Evolutionary conservation across 2,329 filamentous ascomycete genomes (phyloP).

Genomic region (Pseudopyrenochaeta lycopersici): DNA sequence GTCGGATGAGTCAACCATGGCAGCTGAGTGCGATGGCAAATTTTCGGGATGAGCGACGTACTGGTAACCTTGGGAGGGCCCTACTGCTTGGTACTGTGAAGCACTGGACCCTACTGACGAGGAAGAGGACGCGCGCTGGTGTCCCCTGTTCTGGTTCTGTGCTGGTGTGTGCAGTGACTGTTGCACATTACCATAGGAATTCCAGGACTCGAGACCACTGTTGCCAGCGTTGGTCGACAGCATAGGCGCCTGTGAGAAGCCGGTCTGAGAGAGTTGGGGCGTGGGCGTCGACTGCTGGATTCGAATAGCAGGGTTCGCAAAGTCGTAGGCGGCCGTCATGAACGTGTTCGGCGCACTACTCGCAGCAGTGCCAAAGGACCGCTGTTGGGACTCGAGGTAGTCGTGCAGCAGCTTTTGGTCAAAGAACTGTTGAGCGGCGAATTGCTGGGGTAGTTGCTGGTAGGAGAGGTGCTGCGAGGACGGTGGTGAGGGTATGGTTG

Average conservation of each 20-base stretch:
- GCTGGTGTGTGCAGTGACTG: constrained; percentile 46
- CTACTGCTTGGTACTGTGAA: constrained; percentile 45
- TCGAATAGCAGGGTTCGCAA: constrained; percentile 49
- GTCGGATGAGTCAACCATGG: constrained; percentile 43
- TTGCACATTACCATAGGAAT: constrained; percentile 41
- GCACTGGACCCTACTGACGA: constrained; percentile 50
- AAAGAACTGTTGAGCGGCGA: constrained; percentile 36
- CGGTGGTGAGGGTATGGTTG: constrained; percentile 42
- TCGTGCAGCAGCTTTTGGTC: constrained; percentile 48
- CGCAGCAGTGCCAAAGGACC: constrained; percentile 29
- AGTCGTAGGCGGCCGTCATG: constrained; percentile 47
- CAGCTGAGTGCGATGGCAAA: constrained; percentile 51
- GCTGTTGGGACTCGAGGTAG: constrained; percentile 49
- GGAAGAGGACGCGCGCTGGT: constrained; percentile 51
- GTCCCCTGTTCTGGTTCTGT: constrained; percentile 39
- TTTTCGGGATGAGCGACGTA: constrained; percentile 57
- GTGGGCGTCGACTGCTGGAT: constrained; percentile 53
- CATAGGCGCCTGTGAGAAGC: constrained; percentile 43
- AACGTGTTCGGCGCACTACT: constrained; percentile 33
- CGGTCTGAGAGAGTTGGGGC: constrained; percentile 39
- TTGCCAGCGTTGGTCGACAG: constrained; percentile 34
- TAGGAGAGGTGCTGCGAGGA: constrained; percentile 39
- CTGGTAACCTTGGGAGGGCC: constrained; percentile 44
- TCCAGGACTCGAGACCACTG: constrained; percentile 43
- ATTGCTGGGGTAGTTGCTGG: constrained; percentile 35